Conservation (phyloP, 257 asterid genomes). For the Fraxinus quadrangulata region DNA sequence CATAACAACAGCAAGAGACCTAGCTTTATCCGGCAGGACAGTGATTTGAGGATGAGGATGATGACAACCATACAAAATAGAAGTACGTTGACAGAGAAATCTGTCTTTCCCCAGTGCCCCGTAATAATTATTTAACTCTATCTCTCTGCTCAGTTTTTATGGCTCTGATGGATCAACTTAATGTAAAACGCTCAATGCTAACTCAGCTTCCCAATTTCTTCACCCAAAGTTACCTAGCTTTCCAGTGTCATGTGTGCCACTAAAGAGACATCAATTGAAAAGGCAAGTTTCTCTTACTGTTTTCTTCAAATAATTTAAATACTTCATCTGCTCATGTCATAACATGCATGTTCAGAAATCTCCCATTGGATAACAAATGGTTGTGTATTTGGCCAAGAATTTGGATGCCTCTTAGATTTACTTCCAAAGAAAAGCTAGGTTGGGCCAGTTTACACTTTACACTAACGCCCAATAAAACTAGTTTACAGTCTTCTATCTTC, state of each 20-base stretch:
- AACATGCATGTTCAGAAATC: not conserved
- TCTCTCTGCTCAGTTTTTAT: not conserved
- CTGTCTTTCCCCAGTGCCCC: not conserved
- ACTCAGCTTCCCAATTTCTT: not conserved
- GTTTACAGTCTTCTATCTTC: not conserved
- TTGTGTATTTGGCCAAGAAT: not conserved
- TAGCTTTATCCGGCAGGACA: not conserved
- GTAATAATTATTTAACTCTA: not conserved
- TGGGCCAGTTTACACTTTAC: not conserved
- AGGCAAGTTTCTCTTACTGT: not conserved
- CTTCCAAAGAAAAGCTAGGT: not conserved
- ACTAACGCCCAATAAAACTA: not conserved
- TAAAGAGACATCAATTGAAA: not conserved
- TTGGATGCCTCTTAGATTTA: not conserved
- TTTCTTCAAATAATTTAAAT: not conserved
- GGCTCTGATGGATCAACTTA: not conserved
- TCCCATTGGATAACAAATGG: not conserved
- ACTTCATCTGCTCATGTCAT: not conserved
- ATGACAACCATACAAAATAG: constrained; percentile 5
- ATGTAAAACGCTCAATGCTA: not conserved
- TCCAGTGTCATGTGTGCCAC: not conserved
- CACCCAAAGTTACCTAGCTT: not conserved
- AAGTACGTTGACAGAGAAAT: not conserved
- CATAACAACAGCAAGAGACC: constrained; percentile 9
- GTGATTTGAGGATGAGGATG: constrained; percentile 8